Evolutionary conservation across 352 stramenopile species (phyloP).

Genomic region (Lagenidium giganteum): DNA sequence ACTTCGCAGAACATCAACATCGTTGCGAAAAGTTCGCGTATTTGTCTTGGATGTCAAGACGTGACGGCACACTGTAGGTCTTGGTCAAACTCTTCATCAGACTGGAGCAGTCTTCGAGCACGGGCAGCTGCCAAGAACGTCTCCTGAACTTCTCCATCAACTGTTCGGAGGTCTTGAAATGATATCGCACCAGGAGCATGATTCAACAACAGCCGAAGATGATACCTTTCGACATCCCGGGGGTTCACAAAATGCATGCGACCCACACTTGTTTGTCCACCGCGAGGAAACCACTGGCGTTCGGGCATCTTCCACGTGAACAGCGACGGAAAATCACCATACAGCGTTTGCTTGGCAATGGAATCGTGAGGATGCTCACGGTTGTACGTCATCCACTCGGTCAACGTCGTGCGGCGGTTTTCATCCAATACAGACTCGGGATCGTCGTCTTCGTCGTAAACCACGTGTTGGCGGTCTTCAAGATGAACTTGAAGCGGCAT

Average conservation of each 20-base stretch:
- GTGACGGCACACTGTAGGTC: no score
- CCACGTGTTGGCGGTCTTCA: slow-evolving; percentile 1
- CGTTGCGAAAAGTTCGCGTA: slow-evolving; percentile 24
- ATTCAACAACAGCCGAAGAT: slow-evolving; percentile 18
- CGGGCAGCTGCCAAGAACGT: slow-evolving; percentile 16
- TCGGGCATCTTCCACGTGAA: slow-evolving; percentile 6
- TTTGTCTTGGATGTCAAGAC: slow-evolving; percentile 20
- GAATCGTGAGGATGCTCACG: neutral
- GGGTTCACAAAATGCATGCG: no score
- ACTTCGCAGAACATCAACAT: slow-evolving; percentile 17
- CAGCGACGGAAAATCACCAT: slow-evolving; percentile 2
- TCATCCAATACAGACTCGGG: neutral
- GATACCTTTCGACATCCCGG: slow-evolving; percentile 15
- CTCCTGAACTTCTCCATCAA: slow-evolving; percentile 5
- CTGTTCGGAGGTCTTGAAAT: slow-evolving; percentile 16
- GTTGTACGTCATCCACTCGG: neutral
- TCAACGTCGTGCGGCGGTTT: neutral
- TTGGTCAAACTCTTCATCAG: slow-evolving; percentile 16
- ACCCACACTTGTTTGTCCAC: no score
- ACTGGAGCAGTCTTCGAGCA: slow-evolving; percentile 15
- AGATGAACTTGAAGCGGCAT: slow-evolving; percentile 1
- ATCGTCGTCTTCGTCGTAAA: neutral
- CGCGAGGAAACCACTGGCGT: slow-evolving; percentile 15
- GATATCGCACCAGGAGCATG: slow-evolving; percentile 15
- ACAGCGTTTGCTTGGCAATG: neutral